Base-by-base conservation (phyloP, 257 asterid genomes). In the Solanum bukasovii region DNA sequence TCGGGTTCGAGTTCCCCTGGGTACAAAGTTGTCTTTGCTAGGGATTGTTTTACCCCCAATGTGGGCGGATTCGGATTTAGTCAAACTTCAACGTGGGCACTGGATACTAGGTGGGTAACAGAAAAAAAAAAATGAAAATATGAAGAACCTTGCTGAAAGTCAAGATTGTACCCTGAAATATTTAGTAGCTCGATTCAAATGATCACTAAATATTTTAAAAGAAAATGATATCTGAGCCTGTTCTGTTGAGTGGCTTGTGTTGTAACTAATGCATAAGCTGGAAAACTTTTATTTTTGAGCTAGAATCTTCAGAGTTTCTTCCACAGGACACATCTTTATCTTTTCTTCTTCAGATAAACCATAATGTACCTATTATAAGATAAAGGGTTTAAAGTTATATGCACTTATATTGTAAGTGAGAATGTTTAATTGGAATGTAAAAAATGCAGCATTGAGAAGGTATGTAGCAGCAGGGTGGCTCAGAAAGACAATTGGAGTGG, bases 401-500 rank as follows among this genome's bases (percentile, higher is more conserved):
- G 31, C 82, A 74, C 49, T 74, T 35, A 74, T 35, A 74, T 25
- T 35, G n/a, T 85, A 7, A 70, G 85, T 65, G 71, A 84, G 83
- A 33, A 84, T 65, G 77, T 70, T 14, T 86, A 63, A 89, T 74
- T 83, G 70, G 85, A 67, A 86, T 44, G 73, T 72, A 90, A 46
- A 89, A 33, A 33, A 83, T 94, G 93, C 96, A 97, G 99, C 97
- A 77, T 88, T 91, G 91, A 95, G 98, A 92, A 94, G 98, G 93
- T 92, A 94, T 89, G 98, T 93, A 74, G 98, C 98, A 5, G 94
- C 98, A 29, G 89, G 92, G 71, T 97, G 99, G 98, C 82, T 97
- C 87, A 93, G 99, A 90, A 97, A 95, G 91, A 91, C 92, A 94
- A 94, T 91, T 46, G 99, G 98, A 86, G 98, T 95, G 34, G 98